These are phyloP conservation scores for Alternaria longipes DNA, from an alignment of 2,329 filamentous ascomycete genomes.

Conservation along the genomic window DNA sequence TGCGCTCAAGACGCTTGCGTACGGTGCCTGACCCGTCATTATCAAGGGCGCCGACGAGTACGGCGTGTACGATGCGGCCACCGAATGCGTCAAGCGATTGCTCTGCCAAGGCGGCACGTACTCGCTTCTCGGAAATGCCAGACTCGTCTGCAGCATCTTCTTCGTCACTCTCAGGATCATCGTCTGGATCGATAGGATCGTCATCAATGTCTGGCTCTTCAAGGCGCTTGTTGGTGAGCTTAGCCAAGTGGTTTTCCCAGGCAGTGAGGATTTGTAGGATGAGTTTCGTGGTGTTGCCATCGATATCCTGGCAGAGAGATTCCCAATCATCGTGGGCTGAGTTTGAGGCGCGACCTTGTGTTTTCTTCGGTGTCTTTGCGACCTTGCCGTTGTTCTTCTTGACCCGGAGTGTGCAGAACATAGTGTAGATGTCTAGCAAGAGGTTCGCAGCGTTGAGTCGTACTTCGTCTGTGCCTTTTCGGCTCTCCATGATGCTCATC, in stretches of 20 bases:
- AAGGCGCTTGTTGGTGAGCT: conserved; percentile 45
- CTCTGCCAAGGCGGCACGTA: conserved; percentile 79
- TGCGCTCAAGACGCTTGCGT: conserved; percentile 76
- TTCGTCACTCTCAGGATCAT: conserved; percentile 68
- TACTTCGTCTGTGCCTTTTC: conserved; percentile 77
- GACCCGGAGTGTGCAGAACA: conserved; percentile 77
- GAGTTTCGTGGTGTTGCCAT: conserved; percentile 68
- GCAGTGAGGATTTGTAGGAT: conserved; percentile 80
- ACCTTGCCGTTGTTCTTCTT: conserved; percentile 40
- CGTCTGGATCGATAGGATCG: conserved; percentile 72
- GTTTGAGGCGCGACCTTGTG: conserved; percentile 30
- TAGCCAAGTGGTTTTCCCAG: conserved; percentile 72
- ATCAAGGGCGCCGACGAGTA: conserved; percentile 79
- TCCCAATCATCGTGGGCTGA: conserved; percentile 58
- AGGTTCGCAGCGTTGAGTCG: conserved; percentile 78
- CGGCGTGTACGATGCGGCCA: conserved; percentile 82
- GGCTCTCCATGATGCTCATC: conserved; percentile 59
- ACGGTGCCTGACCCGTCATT: conserved; percentile 61
- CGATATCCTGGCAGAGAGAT: conserved; percentile 75
- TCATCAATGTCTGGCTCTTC: conserved; percentile 70
- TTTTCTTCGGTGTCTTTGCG: conserved; percentile 44
- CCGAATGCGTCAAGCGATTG: conserved; percentile 86
- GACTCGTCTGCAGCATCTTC: conserved; percentile 58
- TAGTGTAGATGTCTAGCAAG: conserved; percentile 81
- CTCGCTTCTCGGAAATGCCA: conserved; percentile 61